Conservation (phyloP, 1,284 basidiomycete species). For the Porogramme epimiltina region DNA sequence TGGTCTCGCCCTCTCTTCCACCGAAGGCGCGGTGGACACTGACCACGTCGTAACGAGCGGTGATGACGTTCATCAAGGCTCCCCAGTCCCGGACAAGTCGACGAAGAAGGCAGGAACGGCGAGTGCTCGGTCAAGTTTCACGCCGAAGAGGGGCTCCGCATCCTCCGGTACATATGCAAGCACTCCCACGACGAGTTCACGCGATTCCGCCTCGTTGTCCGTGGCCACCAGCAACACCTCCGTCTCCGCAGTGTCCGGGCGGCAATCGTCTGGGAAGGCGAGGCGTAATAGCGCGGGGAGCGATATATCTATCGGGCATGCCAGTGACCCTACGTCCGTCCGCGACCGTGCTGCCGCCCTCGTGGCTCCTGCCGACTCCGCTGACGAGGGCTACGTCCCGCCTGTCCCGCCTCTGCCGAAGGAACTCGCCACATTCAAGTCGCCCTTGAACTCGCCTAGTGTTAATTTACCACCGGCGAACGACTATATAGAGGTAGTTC, state of each 20-base stretch:
- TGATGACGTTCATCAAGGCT: constrained; percentile 45
- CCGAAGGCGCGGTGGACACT: constrained; percentile 32
- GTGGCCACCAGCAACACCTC: constrained; percentile 77
- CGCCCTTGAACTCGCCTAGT: constrained; percentile 48
- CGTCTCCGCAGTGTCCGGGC: constrained; percentile 64
- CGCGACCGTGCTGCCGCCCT: constrained; percentile 70
- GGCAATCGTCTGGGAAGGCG: constrained; percentile 58
- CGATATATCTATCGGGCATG: constrained; percentile 77
- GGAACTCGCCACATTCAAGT: constrained; percentile 79
- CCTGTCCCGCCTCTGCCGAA: constrained; percentile 97
- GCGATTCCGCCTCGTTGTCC: constrained; percentile 82
- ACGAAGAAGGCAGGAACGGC: constrained; percentile 59
- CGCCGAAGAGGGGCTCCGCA: constrained; percentile 83
- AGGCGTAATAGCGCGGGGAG: constrained; percentile 85
- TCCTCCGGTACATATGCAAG: constrained; percentile 85
- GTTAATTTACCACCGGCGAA: constrained; percentile 42
- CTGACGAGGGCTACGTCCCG: constrained; percentile 74
- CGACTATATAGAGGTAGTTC: constrained; percentile 40
- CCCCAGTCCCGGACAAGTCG: constrained; percentile 56
- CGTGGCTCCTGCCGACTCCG: constrained; percentile 54
- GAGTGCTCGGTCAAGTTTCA: constrained; percentile 68
- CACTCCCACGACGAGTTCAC: constrained; percentile 73
- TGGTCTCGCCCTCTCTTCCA: constrained; percentile 42
- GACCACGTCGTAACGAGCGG: constrained; percentile 49
- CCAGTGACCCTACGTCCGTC: constrained; percentile 59